Percentiles rank a stretch among this genome's conserved stretches.
These are phyloP conservation scores for Reutealis trisperma DNA, from an alignment of 345 rosid species.

Conservation along the genomic window DNA sequence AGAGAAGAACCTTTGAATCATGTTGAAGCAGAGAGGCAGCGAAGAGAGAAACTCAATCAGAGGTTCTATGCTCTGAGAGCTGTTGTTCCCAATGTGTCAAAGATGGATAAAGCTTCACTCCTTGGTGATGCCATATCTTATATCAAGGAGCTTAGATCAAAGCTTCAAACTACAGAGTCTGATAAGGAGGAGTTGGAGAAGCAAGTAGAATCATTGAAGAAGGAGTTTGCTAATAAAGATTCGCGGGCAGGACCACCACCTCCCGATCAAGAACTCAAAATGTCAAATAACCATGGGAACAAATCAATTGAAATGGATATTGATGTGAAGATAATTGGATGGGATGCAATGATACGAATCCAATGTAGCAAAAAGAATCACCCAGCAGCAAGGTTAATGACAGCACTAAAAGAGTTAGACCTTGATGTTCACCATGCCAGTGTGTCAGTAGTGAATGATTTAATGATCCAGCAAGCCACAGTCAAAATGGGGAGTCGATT, in stretches of 20 bases:
- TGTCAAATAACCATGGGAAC: constrained; percentile 31
- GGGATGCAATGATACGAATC: constrained; percentile 84
- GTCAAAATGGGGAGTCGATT: constrained; percentile 82
- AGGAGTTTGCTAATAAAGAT: constrained; percentile 45
- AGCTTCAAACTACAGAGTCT: constrained; percentile 53
- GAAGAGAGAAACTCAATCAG: constrained; percentile 96
- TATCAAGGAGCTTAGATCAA: constrained; percentile 76
- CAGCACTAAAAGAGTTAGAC: constrained; percentile 79
- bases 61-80: constrained; percentile 82
- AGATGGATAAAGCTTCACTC: constrained; percentile 98
- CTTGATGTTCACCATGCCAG: constrained; percentile 90
- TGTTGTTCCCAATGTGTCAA: constrained; percentile 91
- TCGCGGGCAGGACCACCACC: constrained; percentile 22
- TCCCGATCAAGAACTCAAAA: constrained; percentile 39
- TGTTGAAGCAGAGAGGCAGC: constrained; percentile 97
- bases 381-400: constrained; percentile 89
- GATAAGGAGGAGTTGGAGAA: constrained; percentile 69
- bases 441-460: constrained; percentile 76
- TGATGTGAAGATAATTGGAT: constrained; percentile 84
- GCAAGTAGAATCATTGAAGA: constrained; percentile 55
- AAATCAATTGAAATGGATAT: constrained; percentile 63
- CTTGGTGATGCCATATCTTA: constrained; percentile 89
- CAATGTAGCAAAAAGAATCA: constrained; percentile 80
- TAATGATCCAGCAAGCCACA: constrained; percentile 97
- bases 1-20: constrained; percentile 96